Evolutionary conservation across 352 stramenopile genomes (phyloP).

Genomic region (Labyrinthula sp.): DNA sequence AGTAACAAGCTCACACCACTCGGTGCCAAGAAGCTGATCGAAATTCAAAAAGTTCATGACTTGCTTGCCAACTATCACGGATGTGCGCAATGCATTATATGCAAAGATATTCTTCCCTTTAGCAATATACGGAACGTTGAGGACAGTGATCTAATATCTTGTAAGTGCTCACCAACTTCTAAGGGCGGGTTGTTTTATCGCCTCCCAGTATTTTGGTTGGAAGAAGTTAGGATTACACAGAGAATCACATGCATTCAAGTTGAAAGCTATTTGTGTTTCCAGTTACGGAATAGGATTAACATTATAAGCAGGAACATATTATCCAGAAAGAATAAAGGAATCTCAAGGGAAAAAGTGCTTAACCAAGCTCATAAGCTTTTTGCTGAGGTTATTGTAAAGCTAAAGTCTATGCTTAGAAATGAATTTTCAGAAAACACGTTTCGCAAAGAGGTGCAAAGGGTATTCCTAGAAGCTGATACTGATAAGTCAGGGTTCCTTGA

Average conservation of each 20-base stretch:
- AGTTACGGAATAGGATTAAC: no score
- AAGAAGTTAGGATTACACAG: no score
- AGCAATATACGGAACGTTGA: no score
- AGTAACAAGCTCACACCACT: constrained; percentile 17
- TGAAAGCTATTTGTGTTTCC: no score
- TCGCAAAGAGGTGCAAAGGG: constrained; percentile 17
- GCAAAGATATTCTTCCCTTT: constrained; percentile 7
- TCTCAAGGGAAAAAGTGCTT: no score
- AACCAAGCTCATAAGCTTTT: no score
- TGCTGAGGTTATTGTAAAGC: no score
- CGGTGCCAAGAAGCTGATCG: background rate
- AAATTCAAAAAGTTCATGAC: constrained; percentile 6
- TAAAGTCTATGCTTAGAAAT: no score
- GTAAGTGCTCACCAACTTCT: constrained; percentile 10
- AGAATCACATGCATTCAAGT: no score
- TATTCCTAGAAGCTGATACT: constrained; percentile 18
- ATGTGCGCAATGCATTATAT: constrained; percentile 11
- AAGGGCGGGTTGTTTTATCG: constrained; percentile 10
- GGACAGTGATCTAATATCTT: constrained; percentile 5
- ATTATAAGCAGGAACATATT: no score
- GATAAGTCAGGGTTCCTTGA: constrained; percentile 25
- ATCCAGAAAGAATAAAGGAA: no score
- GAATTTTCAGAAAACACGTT: no score
- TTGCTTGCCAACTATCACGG: constrained; percentile 18
- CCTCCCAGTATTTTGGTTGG: constrained; percentile 23